A percentile compares a stretch with the other conserved stretches of the same genome.
phyloP scores from a whole-genome alignment of 2,329 filamentous ascomycete species.

The Epichloe baconii region DNA sequence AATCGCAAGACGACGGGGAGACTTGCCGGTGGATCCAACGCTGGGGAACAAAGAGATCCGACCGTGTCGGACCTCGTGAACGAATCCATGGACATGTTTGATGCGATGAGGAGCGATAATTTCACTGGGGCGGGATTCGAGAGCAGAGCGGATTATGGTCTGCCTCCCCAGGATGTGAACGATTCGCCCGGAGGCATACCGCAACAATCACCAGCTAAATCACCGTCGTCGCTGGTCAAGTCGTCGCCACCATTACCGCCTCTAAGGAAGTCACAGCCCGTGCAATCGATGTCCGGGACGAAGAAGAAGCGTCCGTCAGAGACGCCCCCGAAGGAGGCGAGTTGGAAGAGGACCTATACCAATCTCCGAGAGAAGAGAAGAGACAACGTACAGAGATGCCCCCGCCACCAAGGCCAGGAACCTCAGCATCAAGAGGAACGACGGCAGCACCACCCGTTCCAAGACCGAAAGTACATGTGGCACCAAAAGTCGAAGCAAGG shows the following conservation, averaged over 20 bases:
- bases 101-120: constrained; percentile 15
- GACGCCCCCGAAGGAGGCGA: constrained; percentile 9
- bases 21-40: constrained; percentile 3
- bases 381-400: constrained; percentile 13
- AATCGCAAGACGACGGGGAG: constrained; percentile 10
- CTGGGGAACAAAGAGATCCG: constrained; percentile 16
- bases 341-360: constrained; percentile 10
- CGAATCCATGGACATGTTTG: constrained; percentile 30
- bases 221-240: background rate
- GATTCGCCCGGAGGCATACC: constrained; percentile 5
- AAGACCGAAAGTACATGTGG: background rate
- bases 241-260: background rate
- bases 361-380: constrained; percentile 12
- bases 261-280: background rate
- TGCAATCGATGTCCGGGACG: background rate
- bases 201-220: background rate
- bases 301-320: constrained; percentile 1
- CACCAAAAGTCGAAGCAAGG: background rate
- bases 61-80: constrained; percentile 21
- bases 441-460: background rate
- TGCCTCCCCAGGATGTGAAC: background rate
- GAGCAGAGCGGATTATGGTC: constrained; percentile 7
- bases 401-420: constrained; percentile 14
- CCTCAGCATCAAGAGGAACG: constrained; percentile 13
- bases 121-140: background rate